Percentiles rank a stretch among this genome's conserved stretches.
Conservation (phyloP, 1,139 yeast species). For the Candida pseudoviswanathii region DNA sequence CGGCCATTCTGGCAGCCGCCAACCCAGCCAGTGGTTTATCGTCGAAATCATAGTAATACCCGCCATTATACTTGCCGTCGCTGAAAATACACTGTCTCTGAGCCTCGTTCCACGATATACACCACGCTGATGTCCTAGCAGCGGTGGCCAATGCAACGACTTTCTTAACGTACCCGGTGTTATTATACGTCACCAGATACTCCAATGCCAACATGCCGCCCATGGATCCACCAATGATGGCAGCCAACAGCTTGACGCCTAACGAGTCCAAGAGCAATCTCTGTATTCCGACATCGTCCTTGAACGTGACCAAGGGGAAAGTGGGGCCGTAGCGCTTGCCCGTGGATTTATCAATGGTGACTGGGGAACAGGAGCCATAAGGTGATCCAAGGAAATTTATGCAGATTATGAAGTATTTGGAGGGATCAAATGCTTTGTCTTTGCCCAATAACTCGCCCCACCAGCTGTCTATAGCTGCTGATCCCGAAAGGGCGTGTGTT, state of each 20-base stretch:
- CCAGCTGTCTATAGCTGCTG: slow-evolving; percentile 96
- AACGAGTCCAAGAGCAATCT: slow-evolving; percentile 70
- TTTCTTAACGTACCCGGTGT: slow-evolving; percentile 67
- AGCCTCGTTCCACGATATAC: slow-evolving; percentile 98
- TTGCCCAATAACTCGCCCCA: slow-evolving; percentile 96
- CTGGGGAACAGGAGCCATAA: slow-evolving; percentile 93
- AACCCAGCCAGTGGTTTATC: slow-evolving; percentile 79
- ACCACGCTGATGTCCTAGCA: slow-evolving; percentile 97
- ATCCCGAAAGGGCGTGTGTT: slow-evolving; percentile 95
- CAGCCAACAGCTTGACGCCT: slow-evolving; percentile 75
- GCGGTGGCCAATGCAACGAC: slow-evolving; percentile 90
- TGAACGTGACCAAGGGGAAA: slow-evolving; percentile 87
- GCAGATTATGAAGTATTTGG: slow-evolving; percentile 82
- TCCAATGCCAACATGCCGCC: slow-evolving; percentile 98
- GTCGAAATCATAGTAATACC: slow-evolving; percentile 62
- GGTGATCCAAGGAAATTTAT: slow-evolving; percentile 93
- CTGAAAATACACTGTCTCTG: slow-evolving; percentile 94
- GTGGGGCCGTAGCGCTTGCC: slow-evolving; percentile 87
- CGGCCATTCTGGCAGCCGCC: slow-evolving; percentile 98
- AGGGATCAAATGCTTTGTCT: slow-evolving; percentile 87
- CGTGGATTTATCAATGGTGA: slow-evolving; percentile 72
- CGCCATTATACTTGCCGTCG: slow-evolving; percentile 91
- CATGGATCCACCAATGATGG: slow-evolving; percentile 96
- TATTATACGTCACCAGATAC: slow-evolving; percentile 69
- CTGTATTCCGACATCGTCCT: slow-evolving; percentile 89